Base-by-base conservation (phyloP, 2,329 filamentous ascomycete species). In the Aspergillus caelatus region DNA sequence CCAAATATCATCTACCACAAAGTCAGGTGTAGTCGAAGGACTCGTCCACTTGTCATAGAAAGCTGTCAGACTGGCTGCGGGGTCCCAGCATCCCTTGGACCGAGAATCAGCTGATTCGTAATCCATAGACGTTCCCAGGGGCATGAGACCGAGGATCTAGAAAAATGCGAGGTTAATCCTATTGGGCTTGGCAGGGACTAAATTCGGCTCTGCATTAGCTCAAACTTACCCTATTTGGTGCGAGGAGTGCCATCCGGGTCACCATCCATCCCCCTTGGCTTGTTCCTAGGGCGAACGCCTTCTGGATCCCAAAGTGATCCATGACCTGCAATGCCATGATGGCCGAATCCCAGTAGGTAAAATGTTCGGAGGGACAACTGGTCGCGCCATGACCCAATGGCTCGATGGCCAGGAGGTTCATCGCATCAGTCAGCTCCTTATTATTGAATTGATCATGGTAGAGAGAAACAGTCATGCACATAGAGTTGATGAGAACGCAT, bases 321-420 rank as follows among this genome's bases (percentile, higher is more conserved):
- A 88, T 78, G 1, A 85, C 84, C 74, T 88, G 85, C 34, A 79
- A 58, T 12, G 82, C 81, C 82, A 88, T 84, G 60, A 80, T 77
- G 1, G 83, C 83, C 0, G 82, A 80, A 67, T 85, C 83, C 84
- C 84, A 86, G 69, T 86, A 86, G 7, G 83, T 86, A 68, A 79
- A 86, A 54, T 84, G 77, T 62, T 83, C 79, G 3, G 70, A 66
- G 26, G 75, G 72, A 7, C 79, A 78, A 11, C 79, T 74, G 5
- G 84, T 86, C 62, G 80, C 71, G 4, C 84, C 84, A 69, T 86
- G 84, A 26, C 84, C 84, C 12, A 86, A 77, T 6, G 81, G 77
- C 70, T 86, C 84, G 62, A 86, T 83, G 16, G 83, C 81, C n/a
- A 86, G 65, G 8, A 86, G 73, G 63, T 86, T 86, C 72, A 82